phyloP scores from a whole-genome alignment of 768 basidiomycete genomes.

The Lactarius sanguifluus region DNA sequence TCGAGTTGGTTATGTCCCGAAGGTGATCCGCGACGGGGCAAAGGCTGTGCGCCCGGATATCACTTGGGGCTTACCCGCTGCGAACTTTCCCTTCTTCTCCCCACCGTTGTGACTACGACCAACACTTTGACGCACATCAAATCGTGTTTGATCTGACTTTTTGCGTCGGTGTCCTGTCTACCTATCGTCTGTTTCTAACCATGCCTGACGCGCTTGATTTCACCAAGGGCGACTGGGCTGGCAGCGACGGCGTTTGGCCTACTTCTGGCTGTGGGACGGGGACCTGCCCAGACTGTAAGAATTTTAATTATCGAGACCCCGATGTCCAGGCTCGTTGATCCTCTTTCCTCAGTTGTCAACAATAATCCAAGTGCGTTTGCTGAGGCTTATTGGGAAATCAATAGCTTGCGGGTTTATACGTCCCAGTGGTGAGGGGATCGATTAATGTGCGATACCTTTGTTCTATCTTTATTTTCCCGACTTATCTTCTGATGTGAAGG shows the following conservation, averaged over 20 bases:
- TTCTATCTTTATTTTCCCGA: not conserved
- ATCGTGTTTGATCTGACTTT: constrained; percentile 63
- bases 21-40: constrained; percentile 36
- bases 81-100: constrained; percentile 45
- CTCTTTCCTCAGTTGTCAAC: constrained; percentile 48
- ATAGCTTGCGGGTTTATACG: constrained; percentile 56
- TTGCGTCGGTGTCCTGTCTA: constrained; percentile 45
- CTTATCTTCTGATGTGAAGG: not conserved
- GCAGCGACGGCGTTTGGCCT: not conserved
- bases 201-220: not conserved
- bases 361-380: constrained; percentile 56
- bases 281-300: constrained; percentile 50
- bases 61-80: constrained; percentile 50
- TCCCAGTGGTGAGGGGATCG: not conserved
- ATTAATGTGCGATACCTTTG: not conserved
- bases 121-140: constrained; percentile 53
- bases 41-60: constrained; percentile 15
- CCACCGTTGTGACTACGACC: constrained; percentile 48
- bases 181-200: constrained; percentile 7
- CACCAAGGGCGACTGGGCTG: constrained; percentile 29
- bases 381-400: constrained; percentile 71
- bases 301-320: not conserved
- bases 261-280: constrained; percentile 40
- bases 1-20: constrained; percentile 44
- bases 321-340: not conserved